phyloP scores from a whole-genome alignment of 768 basidiomycete genomes.

The Suillus subaureus region DNA sequence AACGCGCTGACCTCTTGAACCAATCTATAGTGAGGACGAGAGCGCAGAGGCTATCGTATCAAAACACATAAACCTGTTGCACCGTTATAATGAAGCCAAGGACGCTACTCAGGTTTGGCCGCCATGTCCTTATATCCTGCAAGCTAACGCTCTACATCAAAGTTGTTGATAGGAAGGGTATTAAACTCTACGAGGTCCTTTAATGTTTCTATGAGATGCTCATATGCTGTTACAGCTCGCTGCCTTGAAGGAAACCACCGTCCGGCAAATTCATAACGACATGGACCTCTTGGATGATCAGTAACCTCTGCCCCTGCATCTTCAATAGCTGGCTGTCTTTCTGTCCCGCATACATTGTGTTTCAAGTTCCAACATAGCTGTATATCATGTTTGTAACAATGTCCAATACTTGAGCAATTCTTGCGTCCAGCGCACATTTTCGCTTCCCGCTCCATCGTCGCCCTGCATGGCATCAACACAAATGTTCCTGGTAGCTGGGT shows the following conservation, averaged over 20 bases:
- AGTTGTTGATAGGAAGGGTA: constrained; percentile 84
- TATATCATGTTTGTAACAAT: constrained; percentile 24
- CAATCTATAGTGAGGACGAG: constrained; percentile 21
- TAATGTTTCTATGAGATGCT: constrained; percentile 13
- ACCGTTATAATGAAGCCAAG: constrained; percentile 81
- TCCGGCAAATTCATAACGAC: constrained; percentile 75
- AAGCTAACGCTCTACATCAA: constrained; percentile 1
- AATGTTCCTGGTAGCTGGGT: constrained; percentile 66
- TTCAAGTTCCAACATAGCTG: background rate
- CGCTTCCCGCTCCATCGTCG: constrained; percentile 62
- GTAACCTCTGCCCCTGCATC: background rate
- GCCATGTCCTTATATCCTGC: background rate
- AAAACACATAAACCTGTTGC: constrained; percentile 69
- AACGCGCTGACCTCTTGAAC: constrained; percentile 1
- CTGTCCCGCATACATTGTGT: background rate
- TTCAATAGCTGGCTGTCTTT: background rate
- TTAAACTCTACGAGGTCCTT: constrained; percentile 13
- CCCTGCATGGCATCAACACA: constrained; percentile 66
- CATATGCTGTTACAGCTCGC: constrained; percentile 57
- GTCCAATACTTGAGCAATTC: constrained; percentile 27
- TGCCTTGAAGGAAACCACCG: constrained; percentile 62
- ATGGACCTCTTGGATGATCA: constrained; percentile 56
- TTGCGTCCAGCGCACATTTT: constrained; percentile 49
- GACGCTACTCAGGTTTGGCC: constrained; percentile 72
- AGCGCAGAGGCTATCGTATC: constrained; percentile 64